phyloP scores from a whole-genome alignment of 2,329 filamentous ascomycete species.

The Xylariaceae sp. region DNA sequence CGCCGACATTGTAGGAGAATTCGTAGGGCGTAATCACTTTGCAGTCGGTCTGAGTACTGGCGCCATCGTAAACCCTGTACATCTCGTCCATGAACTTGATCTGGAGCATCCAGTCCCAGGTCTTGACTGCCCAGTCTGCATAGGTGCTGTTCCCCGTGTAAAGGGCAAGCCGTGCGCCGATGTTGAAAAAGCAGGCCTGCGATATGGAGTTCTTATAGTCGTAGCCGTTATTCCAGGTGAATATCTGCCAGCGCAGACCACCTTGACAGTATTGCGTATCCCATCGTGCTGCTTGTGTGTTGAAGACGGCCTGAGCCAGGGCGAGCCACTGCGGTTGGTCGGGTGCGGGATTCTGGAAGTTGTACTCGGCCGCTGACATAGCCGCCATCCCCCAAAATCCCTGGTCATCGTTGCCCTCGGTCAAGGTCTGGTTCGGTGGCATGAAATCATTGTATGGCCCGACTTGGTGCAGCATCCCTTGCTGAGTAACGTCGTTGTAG shows the following conservation, averaged over 20 bases:
- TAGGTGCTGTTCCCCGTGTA: slow-evolving; percentile 78
- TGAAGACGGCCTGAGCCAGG: slow-evolving; percentile 74
- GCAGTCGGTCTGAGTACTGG: slow-evolving; percentile 53
- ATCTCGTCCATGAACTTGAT: slow-evolving; percentile 55
- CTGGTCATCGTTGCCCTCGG: slow-evolving; percentile 70
- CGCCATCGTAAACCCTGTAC: slow-evolving; percentile 60
- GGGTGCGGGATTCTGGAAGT: slow-evolving; percentile 55
- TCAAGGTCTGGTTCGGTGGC: slow-evolving; percentile 64
- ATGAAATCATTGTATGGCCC: slow-evolving; percentile 71
- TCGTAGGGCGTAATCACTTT: slow-evolving; percentile 54
- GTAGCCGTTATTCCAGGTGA: slow-evolving; percentile 74
- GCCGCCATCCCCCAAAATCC: slow-evolving; percentile 68
- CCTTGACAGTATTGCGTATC: slow-evolving; percentile 64
- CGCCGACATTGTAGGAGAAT: slow-evolving; percentile 65
- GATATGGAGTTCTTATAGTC: slow-evolving; percentile 68
- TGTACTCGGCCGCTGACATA: slow-evolving; percentile 65
- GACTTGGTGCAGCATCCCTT: slow-evolving; percentile 69
- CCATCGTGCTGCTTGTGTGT: slow-evolving; percentile 71
- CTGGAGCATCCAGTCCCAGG: slow-evolving; percentile 63
- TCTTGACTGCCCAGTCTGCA: slow-evolving; percentile 66
- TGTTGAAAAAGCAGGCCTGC: slow-evolving; percentile 57
- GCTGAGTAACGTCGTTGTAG: slow-evolving; percentile 63
- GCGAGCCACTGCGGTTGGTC: slow-evolving; percentile 62
- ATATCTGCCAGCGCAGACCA: slow-evolving; percentile 81
- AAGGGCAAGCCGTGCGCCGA: slow-evolving; percentile 62